These are phyloP conservation scores for Mariannaea elegans DNA, from an alignment of 2,329 filamentous ascomycete species.

Conservation along the genomic window DNA sequence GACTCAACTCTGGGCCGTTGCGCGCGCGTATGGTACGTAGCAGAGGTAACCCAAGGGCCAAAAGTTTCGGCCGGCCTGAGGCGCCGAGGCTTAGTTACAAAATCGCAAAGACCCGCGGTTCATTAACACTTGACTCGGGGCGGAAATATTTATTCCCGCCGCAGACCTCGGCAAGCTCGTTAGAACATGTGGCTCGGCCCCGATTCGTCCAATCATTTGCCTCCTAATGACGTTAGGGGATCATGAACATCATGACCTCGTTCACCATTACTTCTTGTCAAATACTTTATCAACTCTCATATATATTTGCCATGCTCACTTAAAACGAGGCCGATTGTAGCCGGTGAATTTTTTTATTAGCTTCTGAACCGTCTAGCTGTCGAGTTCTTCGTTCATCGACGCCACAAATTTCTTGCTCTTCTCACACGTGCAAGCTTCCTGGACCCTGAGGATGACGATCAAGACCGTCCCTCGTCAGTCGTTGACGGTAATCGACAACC, in stretches of 20 bases:
- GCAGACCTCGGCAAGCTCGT: conserved; percentile 9
- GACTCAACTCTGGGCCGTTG: too few relatives aligned
- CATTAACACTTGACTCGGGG: neutral
- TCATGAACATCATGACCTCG: neutral
- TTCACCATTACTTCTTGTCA: neutral
- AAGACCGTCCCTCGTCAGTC: conserved; percentile 32
- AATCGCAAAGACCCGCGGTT: neutral
- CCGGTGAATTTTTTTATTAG: too few relatives aligned
- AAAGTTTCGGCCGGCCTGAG: too few relatives aligned
- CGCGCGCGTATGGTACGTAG: too few relatives aligned
- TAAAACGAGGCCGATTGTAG: too few relatives aligned
- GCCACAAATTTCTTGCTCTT: neutral
- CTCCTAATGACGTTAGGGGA: neutral
- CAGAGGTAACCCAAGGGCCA: too few relatives aligned
- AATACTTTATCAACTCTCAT: too few relatives aligned
- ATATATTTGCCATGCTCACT: too few relatives aligned
- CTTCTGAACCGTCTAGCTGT: too few relatives aligned
- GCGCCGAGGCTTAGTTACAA: too few relatives aligned
- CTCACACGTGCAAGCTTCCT: neutral
- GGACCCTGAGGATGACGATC: conserved; percentile 2
- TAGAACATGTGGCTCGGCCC: conserved; percentile 5
- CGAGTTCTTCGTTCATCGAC: neutral
- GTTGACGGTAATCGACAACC: conserved; percentile 58
- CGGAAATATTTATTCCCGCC: conserved; percentile 9
- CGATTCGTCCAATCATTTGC: conserved; percentile 8